These are phyloP conservation scores for Blastobotrys terrestris DNA, from an alignment of 805 yeast species.

Conservation along the genomic window DNA sequence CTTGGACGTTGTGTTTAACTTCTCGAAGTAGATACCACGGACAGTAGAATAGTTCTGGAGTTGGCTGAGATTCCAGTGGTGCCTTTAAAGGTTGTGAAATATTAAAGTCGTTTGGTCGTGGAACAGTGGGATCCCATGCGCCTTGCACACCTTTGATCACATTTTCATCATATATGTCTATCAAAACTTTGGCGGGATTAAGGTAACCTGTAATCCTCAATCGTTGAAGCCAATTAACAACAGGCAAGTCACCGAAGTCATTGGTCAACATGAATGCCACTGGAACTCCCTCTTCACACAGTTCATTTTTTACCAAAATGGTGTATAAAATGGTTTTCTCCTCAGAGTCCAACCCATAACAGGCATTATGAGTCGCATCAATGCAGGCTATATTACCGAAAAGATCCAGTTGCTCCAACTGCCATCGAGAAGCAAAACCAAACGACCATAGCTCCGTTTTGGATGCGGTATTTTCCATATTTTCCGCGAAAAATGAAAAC, in stretches of 20 bases:
- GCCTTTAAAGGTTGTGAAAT: background rate
- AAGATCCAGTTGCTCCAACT: background rate
- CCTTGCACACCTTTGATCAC: background rate
- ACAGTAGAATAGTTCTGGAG: background rate
- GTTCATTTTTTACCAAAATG: background rate
- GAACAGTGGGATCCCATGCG: background rate
- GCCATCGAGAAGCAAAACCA: background rate
- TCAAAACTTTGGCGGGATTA: background rate
- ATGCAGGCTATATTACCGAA: background rate
- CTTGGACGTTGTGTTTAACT: background rate
- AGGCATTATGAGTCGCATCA: background rate
- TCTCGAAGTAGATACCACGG: background rate
- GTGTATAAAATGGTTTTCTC: background rate
- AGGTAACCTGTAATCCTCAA: background rate
- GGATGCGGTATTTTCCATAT: background rate
- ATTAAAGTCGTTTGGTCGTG: background rate
- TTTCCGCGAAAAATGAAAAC: background rate
- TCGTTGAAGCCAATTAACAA: background rate
- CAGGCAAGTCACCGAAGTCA: background rate
- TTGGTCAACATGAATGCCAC: background rate
- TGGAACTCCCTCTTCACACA: background rate
- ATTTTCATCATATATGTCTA: background rate
- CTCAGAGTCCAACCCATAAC: background rate
- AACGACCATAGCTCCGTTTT: background rate
- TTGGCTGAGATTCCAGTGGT: background rate